A percentile compares a stretch with the other conserved stretches of the same genome.
Evolutionary conservation across 2,329 filamentous ascomycete species (phyloP).

Genomic region (Epichloe hybrida): DNA sequence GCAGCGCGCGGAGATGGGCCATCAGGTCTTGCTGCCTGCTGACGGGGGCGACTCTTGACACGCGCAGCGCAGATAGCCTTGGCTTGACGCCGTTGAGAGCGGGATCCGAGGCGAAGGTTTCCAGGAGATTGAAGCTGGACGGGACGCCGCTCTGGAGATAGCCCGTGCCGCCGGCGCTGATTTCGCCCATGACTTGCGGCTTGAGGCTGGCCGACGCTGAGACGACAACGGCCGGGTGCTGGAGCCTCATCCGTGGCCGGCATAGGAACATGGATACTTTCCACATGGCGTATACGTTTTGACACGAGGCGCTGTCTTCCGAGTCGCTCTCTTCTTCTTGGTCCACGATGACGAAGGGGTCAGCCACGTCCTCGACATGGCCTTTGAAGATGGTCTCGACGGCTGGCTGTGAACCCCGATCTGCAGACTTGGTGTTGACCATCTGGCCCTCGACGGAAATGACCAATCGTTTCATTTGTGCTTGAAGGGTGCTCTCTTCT

Average conservation of each 20-base stretch:
- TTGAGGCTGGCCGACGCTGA: slow-evolving; percentile 46
- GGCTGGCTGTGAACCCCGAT: slow-evolving; percentile 31
- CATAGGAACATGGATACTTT: slow-evolving; percentile 44
- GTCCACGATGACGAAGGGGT: slow-evolving; percentile 37
- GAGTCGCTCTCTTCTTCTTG: slow-evolving; percentile 21
- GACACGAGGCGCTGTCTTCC: slow-evolving; percentile 12
- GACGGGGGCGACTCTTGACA: slow-evolving; percentile 59
- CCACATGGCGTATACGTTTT: slow-evolving; percentile 43
- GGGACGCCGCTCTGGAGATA: slow-evolving; percentile 59
- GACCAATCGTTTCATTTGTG: slow-evolving; percentile 47
- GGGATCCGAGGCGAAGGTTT: slow-evolving; percentile 55
- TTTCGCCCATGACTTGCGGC: slow-evolving; percentile 25
- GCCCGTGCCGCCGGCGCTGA: slow-evolving; percentile 30
- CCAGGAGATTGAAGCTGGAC: slow-evolving; percentile 62
- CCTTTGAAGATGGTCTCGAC: slow-evolving; percentile 49
- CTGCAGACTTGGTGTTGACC: slow-evolving; percentile 39
- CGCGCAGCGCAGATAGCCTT: slow-evolving; percentile 57
- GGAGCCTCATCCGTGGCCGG: slow-evolving; percentile 50
- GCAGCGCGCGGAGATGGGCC: slow-evolving; percentile 50
- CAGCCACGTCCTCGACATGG: slow-evolving; percentile 32
- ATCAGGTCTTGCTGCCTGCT: slow-evolving; percentile 47
- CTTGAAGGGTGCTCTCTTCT: slow-evolving; percentile 41
- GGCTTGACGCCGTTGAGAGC: slow-evolving; percentile 48
- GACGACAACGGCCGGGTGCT: slow-evolving; percentile 54
- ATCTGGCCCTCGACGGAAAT: slow-evolving; percentile 56